phyloP scores from a whole-genome alignment of 2,329 filamentous ascomycete species.

The Penicillium sp. region DNA sequence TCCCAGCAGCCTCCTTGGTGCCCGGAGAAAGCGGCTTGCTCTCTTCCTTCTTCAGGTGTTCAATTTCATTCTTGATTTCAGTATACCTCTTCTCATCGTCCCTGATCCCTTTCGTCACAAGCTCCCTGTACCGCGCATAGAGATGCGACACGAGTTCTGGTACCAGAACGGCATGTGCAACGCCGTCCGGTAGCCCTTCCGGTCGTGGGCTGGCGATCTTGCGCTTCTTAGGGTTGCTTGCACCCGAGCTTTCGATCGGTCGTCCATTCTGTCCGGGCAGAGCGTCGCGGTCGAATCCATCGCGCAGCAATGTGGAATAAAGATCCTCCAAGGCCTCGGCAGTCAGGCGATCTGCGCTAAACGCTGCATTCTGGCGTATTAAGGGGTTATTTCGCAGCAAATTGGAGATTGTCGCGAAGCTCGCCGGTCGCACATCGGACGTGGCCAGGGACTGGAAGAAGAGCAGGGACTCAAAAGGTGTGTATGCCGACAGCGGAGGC shows the following conservation, averaged over 20 bases:
- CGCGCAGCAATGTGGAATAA: slow-evolving; percentile 72
- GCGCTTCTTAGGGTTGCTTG: slow-evolving; percentile 65
- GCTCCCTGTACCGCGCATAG: slow-evolving; percentile 70
- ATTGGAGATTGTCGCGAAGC: slow-evolving; percentile 71
- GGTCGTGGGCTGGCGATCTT: slow-evolving; percentile 67
- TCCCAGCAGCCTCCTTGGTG: slow-evolving; percentile 2
- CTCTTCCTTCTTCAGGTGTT: slow-evolving; percentile 62
- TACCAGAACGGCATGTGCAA: slow-evolving; percentile 65
- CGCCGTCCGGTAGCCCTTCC: slow-evolving; percentile 65
- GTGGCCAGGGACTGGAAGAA: slow-evolving; percentile 76
- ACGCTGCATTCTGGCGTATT: slow-evolving; percentile 67
- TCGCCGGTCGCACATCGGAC: slow-evolving; percentile 63
- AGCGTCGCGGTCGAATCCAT: slow-evolving; percentile 60
- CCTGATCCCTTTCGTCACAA: slow-evolving; percentile 67
- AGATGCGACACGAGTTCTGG: slow-evolving; percentile 70
- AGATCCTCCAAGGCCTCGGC: slow-evolving; percentile 76
- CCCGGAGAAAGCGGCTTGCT: slow-evolving; percentile 44
- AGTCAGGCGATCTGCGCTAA: slow-evolving; percentile 70
- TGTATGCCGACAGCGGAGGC: slow-evolving; percentile 66
- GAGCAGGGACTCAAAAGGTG: slow-evolving; percentile 79
- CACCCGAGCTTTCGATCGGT: slow-evolving; percentile 24
- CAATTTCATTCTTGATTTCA: slow-evolving; percentile 65
- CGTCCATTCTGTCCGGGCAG: slow-evolving; percentile 26
- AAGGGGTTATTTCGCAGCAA: slow-evolving; percentile 71
- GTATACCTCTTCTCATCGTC: slow-evolving; percentile 70